Percentiles rank a stretch among this genome's conserved stretches.
Evolutionary conservation across 2,329 filamentous ascomycete species (phyloP).

Genomic region (Coniella lustricola): DNA sequence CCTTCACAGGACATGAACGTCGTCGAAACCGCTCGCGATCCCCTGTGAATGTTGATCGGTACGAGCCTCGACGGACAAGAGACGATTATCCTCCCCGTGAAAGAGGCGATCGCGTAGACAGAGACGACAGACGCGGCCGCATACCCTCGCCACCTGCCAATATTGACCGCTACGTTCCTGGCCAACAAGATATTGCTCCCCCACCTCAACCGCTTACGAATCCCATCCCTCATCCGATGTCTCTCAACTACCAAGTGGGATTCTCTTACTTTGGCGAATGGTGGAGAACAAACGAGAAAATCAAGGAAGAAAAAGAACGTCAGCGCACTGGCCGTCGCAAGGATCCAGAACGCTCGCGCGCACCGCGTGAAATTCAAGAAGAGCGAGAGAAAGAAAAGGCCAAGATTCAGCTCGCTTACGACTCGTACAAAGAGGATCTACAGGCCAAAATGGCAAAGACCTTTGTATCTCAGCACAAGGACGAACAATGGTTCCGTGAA

Average conservation of each 20-base stretch:
- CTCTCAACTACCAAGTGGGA: slow-evolving; percentile 71
- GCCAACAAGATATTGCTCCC: slow-evolving; percentile 48
- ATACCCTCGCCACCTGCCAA: slow-evolving; percentile 58
- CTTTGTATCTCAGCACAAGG: slow-evolving; percentile 88
- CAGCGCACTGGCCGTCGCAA: slow-evolving; percentile 61
- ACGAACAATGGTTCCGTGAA: slow-evolving; percentile 97
- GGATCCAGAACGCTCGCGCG: slow-evolving; percentile 55
- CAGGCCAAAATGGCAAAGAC: slow-evolving; percentile 74
- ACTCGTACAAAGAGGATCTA: slow-evolving; percentile 60
- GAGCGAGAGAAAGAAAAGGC: slow-evolving; percentile 73
- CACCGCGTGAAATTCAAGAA: slow-evolving; percentile 59
- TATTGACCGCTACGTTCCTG: slow-evolving; percentile 80
- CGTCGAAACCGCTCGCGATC: slow-evolving; percentile 64
- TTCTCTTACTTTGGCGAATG: slow-evolving; percentile 83
- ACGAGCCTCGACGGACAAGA: slow-evolving; percentile 64
- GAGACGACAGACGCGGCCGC: slow-evolving; percentile 54
- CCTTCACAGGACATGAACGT: slow-evolving; percentile 46
- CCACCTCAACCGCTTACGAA: slow-evolving; percentile 48
- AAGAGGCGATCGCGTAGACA: slow-evolving; percentile 26
- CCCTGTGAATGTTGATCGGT: slow-evolving; percentile 64
- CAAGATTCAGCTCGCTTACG: slow-evolving; percentile 66
- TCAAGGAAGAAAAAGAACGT: slow-evolving; percentile 75
- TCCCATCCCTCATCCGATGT: slow-evolving; percentile 64
- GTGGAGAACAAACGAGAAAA: slow-evolving; percentile 76
- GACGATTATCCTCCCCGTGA: slow-evolving; percentile 28